Conservation (phyloP, 768 basidiomycete genomes). For the Austroboletus festivus region DNA sequence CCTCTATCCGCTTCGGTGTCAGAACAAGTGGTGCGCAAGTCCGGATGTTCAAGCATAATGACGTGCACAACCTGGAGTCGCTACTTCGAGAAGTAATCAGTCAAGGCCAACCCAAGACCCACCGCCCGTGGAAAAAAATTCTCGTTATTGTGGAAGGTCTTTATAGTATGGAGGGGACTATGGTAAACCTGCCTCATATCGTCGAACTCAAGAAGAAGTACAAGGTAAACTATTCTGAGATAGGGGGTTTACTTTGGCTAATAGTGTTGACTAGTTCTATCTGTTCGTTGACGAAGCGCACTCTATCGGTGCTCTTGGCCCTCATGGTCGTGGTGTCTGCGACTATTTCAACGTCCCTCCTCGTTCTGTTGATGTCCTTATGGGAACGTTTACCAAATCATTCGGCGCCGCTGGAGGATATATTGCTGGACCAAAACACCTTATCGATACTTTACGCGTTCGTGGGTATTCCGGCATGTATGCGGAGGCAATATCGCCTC, state of each 20-base stretch:
- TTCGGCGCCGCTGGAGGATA: conserved; percentile 96
- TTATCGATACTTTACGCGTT: conserved; percentile 81
- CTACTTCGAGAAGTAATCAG: conserved; percentile 88
- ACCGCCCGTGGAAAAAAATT: conserved; percentile 99
- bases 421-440: conserved; percentile 75
- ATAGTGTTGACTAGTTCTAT: conserved; percentile 65
- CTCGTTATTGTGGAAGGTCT: conserved; percentile 91
- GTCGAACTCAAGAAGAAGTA: conserved; percentile 89
- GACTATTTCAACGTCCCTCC: conserved; percentile 92
- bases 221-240: conserved; percentile 58
- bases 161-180: conserved; percentile 98
- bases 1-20: conserved; percentile 90
- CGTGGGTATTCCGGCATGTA: conserved; percentile 81
- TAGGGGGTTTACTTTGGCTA: not conserved
- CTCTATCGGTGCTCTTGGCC: conserved; percentile 93
- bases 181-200: conserved; percentile 79
- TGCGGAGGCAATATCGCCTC: conserved; percentile 87
- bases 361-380: conserved; percentile 81
- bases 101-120: conserved; percentile 96
- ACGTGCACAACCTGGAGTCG: conserved; percentile 78
- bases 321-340: conserved; percentile 89
- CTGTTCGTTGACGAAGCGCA: conserved; percentile 97
- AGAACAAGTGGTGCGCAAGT: conserved; percentile 86
- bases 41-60: conserved; percentile 95
- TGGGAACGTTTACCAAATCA: conserved; percentile 98